A percentile compares a stretch with the other conserved stretches of the same genome.
Conservation (phyloP, 176 grass and related monocot genomes). For the Phoenix roebelenii region DNA sequence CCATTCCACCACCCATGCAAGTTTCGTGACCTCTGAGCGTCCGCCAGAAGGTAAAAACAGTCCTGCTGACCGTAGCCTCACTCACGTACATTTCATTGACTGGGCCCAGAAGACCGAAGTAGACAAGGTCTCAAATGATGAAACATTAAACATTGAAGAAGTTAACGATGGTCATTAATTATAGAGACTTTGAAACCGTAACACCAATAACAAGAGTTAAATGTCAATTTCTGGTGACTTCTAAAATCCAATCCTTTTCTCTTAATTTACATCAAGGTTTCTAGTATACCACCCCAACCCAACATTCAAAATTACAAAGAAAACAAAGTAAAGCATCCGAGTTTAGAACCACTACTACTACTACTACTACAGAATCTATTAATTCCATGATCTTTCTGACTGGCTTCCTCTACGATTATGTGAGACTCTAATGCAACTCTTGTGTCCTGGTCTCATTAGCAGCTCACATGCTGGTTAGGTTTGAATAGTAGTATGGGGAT, state of each 20-base stretch:
- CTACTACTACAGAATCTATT: too few relatives aligned
- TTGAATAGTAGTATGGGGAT: too few relatives aligned
- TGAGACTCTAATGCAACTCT: too few relatives aligned
- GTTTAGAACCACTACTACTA: too few relatives aligned
- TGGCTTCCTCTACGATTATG: too few relatives aligned
- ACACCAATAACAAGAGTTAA: too few relatives aligned
- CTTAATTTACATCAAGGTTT: neutral
- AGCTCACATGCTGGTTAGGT: neutral
- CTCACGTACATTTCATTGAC: conserved; percentile 4
- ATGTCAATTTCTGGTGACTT: too few relatives aligned
- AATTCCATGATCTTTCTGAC: too few relatives aligned
- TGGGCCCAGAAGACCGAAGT: neutral
- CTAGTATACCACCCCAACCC: neutral
- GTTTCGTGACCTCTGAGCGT: conserved; percentile 7
- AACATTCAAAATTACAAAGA: neutral
- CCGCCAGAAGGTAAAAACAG: neutral
- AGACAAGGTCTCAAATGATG: neutral
- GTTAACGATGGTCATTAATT: too few relatives aligned
- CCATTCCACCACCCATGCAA: neutral
- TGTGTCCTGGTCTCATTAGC: neutral
- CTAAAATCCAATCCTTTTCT: too few relatives aligned
- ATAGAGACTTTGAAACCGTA: too few relatives aligned
- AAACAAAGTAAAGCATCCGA: neutral
- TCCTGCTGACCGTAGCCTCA: neutral
- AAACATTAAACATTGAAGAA: neutral